Percentiles rank a stretch among this genome's conserved stretches.
phyloP scores from a whole-genome alignment of 2,329 filamentous ascomycete genomes.

The Akanthomyces lecanii region DNA sequence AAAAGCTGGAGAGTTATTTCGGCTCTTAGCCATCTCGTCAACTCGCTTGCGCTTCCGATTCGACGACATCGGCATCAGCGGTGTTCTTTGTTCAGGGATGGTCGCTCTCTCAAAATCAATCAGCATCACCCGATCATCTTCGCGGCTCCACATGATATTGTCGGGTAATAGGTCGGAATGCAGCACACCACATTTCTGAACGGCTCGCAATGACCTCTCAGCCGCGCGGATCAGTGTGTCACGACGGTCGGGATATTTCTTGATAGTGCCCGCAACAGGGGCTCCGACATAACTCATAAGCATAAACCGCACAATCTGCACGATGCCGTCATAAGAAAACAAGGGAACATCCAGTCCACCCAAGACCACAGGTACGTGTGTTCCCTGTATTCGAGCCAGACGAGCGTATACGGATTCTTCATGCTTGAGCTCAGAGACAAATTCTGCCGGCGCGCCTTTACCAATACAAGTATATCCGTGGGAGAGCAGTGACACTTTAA shows the following conservation, averaged over 20 bases:
- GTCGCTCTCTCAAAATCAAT: background rate
- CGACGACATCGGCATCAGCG: background rate
- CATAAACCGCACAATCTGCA: background rate
- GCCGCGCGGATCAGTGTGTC: background rate
- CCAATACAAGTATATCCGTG: slow-evolving; percentile 1
- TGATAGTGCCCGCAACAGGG: background rate
- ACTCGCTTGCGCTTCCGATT: background rate
- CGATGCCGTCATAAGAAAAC: background rate
- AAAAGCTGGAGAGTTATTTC: background rate
- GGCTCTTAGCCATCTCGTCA: background rate
- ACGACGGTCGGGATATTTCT: background rate
- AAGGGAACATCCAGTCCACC: background rate
- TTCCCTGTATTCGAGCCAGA: background rate
- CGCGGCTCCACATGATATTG: background rate
- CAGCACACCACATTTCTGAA: background rate
- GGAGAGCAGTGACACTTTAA: background rate
- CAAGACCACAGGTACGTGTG: background rate
- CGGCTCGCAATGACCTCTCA: background rate
- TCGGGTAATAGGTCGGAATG: background rate
- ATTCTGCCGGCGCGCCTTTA: background rate
- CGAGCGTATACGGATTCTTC: background rate
- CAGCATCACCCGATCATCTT: background rate
- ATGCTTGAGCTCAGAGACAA: background rate
- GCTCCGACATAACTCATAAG: background rate
- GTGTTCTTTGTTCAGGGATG: background rate